phyloP scores from a whole-genome alignment of 1,139 yeast species.

The Debaryomyces fabryi region DNA sequence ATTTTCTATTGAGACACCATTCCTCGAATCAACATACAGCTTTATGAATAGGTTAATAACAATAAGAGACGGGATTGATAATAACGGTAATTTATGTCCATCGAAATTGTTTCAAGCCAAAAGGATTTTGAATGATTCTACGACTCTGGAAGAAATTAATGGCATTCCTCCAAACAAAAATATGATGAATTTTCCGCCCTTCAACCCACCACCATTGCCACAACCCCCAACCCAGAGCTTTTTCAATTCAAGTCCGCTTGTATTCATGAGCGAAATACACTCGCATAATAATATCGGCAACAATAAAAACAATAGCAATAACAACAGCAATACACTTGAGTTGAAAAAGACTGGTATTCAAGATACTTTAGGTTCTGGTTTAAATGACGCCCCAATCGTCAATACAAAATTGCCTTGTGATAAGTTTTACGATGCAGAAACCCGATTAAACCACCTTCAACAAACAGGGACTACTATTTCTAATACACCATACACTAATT shows the following conservation, averaged over 20 bases:
- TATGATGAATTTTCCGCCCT: conserved; percentile 32
- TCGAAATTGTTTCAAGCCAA: conserved; percentile 20
- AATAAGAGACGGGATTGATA: conserved; percentile 15
- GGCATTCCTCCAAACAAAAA: conserved; percentile 27
- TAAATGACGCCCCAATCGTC: neutral
- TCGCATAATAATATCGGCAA: conserved; percentile 5
- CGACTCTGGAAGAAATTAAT: conserved; percentile 17
- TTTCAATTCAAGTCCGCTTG: conserved; percentile 8
- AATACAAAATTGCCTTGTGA: conserved; percentile 4
- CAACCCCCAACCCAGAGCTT: conserved; percentile 16
- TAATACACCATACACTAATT: neutral
- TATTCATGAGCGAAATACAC: conserved; percentile 13
- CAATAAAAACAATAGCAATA: neutral
- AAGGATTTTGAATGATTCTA: conserved; percentile 11
- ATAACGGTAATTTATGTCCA: conserved; percentile 10
- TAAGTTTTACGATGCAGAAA: conserved; percentile 10
- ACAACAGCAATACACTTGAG: neutral
- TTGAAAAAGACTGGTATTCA: neutral
- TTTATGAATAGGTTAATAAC: conserved; percentile 15
- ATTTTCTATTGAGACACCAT: conserved; percentile 15
- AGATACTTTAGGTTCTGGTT: neutral
- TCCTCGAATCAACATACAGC: conserved; percentile 18
- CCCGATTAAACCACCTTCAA: neutral
- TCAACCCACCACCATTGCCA: conserved; percentile 26
- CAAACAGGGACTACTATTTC: neutral